Evolutionary conservation across 129 eudicot species (phyloP), one percentile per base, ranked within the genome.

Genomic region (Flaveria robusta): DNA sequence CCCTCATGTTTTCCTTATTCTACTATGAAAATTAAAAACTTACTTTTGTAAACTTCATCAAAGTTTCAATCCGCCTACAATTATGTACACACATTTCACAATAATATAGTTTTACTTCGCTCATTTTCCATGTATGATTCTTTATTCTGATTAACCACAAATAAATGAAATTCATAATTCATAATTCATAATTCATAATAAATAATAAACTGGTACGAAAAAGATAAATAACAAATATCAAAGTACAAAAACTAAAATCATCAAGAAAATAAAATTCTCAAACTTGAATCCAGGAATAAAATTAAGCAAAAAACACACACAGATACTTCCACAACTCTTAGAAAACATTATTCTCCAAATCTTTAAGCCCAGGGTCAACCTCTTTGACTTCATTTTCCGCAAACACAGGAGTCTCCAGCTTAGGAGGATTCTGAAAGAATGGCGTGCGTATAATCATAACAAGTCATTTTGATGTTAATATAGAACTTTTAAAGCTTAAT

Each of bases 261-360:
- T 39, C 43, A 62, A 62, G 22, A 66, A 75, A 26, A 64, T 55
- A 19, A 16, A 49, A 49, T 24, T 41, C 75, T 16, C 74, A 67
- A 39, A 18, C 62, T 68, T 5, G 67, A 72, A 72, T 75, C 22
- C 62, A 66, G 2, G 69, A 74, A 54, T 49, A 66, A 76, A 49
- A 29, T 10, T 19, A 80, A 80, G n/a, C 46, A 50, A 63, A 71
- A 63, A 34, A 9, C 24, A 66, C 50, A 52, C 70, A 69, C 29
- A 19, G 1, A 18, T 47, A 31, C 15, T 52, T 56, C 62, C 24
- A 59, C 46, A 81, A 86, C 77, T 37, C 64, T 88, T 68, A 95
- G 85, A 95, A 91, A 20, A 95, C 86, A 77, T 91, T 95, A 66
- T 86, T 86, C 77, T 91, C 96, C 81, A 95, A 84, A 80, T 95